phyloP scores from a whole-genome alignment of 495 filamentous ascomycete species.

The Thozetella sp. region DNA sequence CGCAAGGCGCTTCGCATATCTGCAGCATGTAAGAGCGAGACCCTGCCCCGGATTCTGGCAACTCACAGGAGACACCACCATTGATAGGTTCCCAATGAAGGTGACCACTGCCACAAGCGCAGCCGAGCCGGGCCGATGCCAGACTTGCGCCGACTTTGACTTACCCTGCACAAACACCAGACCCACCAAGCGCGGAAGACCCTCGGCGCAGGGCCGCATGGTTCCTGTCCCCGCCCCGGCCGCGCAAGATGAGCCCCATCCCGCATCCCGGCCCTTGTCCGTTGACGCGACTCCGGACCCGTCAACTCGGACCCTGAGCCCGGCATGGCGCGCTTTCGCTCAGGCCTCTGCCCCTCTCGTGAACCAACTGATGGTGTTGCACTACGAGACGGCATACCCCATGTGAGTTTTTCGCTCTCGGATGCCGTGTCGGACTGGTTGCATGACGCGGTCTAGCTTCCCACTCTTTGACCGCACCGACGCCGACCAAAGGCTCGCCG shows the following conservation, averaged over 20 bases:
- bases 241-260: neutral
- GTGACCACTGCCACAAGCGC: slow-evolving; percentile 31
- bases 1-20: neutral
- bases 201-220: slow-evolving; percentile 5
- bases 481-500: slow-evolving; percentile 33
- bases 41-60: too few relatives aligned
- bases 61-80: neutral
- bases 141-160: slow-evolving; percentile 25
- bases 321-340: slow-evolving; percentile 14
- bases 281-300: neutral
- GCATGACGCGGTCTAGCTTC: slow-evolving; percentile 23
- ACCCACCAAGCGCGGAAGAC: slow-evolving; percentile 10
- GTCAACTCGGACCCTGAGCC: slow-evolving; percentile 9
- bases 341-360: slow-evolving; percentile 11
- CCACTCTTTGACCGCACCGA: slow-evolving; percentile 50
- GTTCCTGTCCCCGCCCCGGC: neutral
- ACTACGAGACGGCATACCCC: slow-evolving; percentile 42
- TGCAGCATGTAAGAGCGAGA: slow-evolving; percentile 12
- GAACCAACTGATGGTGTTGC: slow-evolving; percentile 36
- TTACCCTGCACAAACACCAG: slow-evolving; percentile 15
- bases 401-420: slow-evolving; percentile 18
- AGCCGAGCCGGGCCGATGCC: slow-evolving; percentile 20
- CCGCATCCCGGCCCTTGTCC: neutral
- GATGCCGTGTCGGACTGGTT: too few relatives aligned
- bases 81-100: neutral